Evolutionary conservation across 306 rosid species (phyloP).

Genomic region (Myrica gale): DNA sequence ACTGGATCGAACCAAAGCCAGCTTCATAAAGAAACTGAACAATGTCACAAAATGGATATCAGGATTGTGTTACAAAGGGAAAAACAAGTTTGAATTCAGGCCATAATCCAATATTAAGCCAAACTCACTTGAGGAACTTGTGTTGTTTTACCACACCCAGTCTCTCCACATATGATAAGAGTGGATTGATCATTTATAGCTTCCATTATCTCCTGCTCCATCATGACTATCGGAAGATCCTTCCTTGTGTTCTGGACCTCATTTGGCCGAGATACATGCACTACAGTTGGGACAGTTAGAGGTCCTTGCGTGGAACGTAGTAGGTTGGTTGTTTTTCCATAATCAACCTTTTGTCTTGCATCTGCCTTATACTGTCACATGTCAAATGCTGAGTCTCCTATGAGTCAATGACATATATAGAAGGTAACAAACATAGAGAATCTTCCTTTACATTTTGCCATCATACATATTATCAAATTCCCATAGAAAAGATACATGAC

Average conservation of each 20-base stretch:
- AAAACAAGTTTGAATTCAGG: background rate
- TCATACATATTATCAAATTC: background rate
- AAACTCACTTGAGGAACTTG: conserved; percentile 90
- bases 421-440: background rate
- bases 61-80: conserved; percentile 7
- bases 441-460: background rate
- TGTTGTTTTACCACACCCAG: conserved; percentile 99
- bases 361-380: conserved; percentile 45
- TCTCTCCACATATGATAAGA: conserved; percentile 93
- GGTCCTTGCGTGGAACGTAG: conserved; percentile 23
- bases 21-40: conserved; percentile 84
- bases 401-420: conserved; percentile 2
- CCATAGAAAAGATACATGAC: conserved; percentile 1
- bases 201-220: conserved; percentile 99
- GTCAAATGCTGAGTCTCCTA: conserved; percentile 24
- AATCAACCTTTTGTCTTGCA: conserved; percentile 25
- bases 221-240: conserved; percentile 94
- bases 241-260: conserved; percentile 73
- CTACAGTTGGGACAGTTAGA: conserved; percentile 57
- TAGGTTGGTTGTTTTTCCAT: no score
- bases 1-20: conserved; percentile 74
- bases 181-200: conserved; percentile 66
- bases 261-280: conserved; percentile 67
- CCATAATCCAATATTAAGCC: conserved; percentile 25
- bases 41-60: conserved; percentile 6